Percentiles rank a stretch among this genome's conserved stretches.
These are phyloP conservation scores for Didymella lethalis DNA, from an alignment of 2,329 filamentous ascomycete species.

Conservation along the genomic window DNA sequence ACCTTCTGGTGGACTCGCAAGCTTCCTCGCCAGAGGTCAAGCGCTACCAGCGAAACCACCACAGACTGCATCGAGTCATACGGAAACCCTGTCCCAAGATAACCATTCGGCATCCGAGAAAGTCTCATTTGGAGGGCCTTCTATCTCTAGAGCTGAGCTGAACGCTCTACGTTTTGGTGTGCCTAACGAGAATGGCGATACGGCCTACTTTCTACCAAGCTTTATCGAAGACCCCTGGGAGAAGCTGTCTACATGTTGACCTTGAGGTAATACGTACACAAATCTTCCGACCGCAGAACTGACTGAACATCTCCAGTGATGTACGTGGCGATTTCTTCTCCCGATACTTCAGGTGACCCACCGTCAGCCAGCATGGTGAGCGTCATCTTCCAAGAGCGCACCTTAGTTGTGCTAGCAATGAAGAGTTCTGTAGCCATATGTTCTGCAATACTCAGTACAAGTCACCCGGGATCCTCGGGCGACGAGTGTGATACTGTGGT, in stretches of 20 bases:
- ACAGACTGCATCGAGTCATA: background rate
- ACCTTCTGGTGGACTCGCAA: conserved; percentile 39
- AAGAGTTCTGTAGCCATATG: background rate
- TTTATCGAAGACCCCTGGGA: conserved; percentile 79
- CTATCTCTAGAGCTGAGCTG: conserved; percentile 41
- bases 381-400: background rate
- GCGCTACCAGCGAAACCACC: conserved; percentile 33
- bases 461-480: background rate
- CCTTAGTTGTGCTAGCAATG: background rate
- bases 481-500: background rate
- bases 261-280: conserved; percentile 5
- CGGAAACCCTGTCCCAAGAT: conserved; percentile 2
- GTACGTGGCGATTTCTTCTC: too few relatives aligned
- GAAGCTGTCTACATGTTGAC: conserved; percentile 18
- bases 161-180: conserved; percentile 52
- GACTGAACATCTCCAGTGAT: background rate
- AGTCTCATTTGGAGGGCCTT: conserved; percentile 42
- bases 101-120: conserved; percentile 22
- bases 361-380: background rate
- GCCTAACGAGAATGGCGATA: conserved; percentile 64
- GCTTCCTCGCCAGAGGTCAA: conserved; percentile 43
- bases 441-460: background rate
- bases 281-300: background rate
- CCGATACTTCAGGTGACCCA: background rate
- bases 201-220: conserved; percentile 72